Percentiles rank a stretch among this genome's conserved stretches.
Evolutionary conservation across 73 alveolate genomes (phyloP).

Genomic region (Stentor coeruleus): DNA sequence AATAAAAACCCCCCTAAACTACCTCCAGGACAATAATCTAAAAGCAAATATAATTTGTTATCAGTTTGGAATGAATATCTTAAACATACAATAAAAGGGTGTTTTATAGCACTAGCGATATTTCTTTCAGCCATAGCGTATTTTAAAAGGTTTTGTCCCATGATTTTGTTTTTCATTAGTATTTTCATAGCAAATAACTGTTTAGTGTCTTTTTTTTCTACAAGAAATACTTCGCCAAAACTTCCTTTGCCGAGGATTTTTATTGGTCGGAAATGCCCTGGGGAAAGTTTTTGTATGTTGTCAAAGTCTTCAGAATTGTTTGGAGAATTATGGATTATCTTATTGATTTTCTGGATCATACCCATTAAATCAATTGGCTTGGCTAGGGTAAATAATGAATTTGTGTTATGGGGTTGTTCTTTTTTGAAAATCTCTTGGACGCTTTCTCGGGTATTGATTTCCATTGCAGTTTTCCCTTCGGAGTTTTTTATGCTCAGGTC

Average conservation of each 20-base stretch:
- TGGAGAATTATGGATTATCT: neutral
- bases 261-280: constrained; percentile 57
- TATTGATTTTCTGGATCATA: neutral
- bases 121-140: constrained; percentile 93
- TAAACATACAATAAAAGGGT: constrained; percentile 92
- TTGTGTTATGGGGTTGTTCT: neutral
- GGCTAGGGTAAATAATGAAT: neutral
- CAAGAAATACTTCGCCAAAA: constrained; percentile 84
- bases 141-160: constrained; percentile 86
- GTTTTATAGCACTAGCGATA: constrained; percentile 74
- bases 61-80: constrained; percentile 85
- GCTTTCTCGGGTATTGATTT: neutral
- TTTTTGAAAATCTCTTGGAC: neutral
- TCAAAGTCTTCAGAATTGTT: neutral
- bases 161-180: constrained; percentile 63
- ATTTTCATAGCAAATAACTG: constrained; percentile 93
- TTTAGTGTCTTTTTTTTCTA: constrained; percentile 63
- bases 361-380: neutral
- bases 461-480: neutral
- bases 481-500: neutral
- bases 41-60: constrained; percentile 49
- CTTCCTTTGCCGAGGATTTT: constrained; percentile 85
- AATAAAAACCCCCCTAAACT: constrained; percentile 83
- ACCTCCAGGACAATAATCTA: constrained; percentile 98
- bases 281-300: neutral